Evolutionary conservation across 331 rosid species (phyloP).

Genomic region (Malus hybrid): DNA sequence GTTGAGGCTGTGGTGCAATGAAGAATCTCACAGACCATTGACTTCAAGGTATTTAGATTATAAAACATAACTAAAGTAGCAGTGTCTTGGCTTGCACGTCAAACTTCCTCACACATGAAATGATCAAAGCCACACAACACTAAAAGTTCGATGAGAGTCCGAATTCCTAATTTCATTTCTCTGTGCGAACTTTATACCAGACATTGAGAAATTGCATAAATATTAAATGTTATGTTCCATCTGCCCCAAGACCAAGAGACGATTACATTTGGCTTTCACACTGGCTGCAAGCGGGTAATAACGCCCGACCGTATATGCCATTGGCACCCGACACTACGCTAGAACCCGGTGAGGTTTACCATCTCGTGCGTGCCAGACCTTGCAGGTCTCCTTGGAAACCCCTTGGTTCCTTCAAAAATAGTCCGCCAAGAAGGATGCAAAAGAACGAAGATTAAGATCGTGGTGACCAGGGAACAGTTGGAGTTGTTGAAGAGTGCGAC

Average conservation of each 20-base stretch:
- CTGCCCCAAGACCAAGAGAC: background rate
- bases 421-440: background rate
- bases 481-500: constrained; percentile 29
- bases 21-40: background rate
- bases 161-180: background rate
- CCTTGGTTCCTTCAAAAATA: constrained; percentile 11
- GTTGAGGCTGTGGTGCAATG: background rate
- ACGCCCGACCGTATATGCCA: background rate
- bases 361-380: background rate
- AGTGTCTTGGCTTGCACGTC: constrained; percentile 19
- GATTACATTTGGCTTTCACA: background rate
- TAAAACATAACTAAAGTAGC: background rate
- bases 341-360: background rate
- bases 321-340: constrained; percentile 12
- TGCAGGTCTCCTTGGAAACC: constrained; percentile 11
- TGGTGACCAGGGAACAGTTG: constrained; percentile 39
- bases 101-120: background rate
- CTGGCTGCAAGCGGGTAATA: background rate
- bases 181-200: background rate
- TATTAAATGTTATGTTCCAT: background rate
- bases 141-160: background rate
- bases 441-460: constrained; percentile 39
- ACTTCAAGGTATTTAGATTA: background rate
- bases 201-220: constrained; percentile 31
- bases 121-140: background rate